These are phyloP conservation scores for Globisporangium paddicum DNA, from an alignment of 352 stramenopile genomes.

Conservation along the genomic window DNA sequence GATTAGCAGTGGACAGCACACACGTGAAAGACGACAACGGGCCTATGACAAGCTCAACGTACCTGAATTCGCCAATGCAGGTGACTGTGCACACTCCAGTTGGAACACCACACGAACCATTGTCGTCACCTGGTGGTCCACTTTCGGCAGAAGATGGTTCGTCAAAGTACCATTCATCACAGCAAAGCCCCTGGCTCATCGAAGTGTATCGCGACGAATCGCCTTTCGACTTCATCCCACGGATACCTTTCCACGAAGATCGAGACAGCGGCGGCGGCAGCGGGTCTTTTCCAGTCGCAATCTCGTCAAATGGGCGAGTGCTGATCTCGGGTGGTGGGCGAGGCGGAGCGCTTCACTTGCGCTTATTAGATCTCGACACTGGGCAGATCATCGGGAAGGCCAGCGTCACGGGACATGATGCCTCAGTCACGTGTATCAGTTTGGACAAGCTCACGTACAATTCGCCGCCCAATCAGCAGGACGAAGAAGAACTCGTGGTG, in stretches of 20 bases:
- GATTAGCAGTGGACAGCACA: background rate
- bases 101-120: background rate
- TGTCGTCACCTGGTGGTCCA: background rate
- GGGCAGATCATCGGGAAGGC: constrained; percentile 78
- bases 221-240: constrained; percentile 76
- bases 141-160: background rate
- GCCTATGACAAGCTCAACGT: background rate
- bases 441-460: constrained; percentile 59
- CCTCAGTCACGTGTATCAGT: constrained; percentile 64
- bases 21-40: background rate
- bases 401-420: constrained; percentile 71
- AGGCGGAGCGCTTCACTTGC: constrained; percentile 71
- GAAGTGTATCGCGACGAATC: constrained; percentile 66
- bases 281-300: constrained; percentile 45
- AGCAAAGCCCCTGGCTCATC: constrained; percentile 60
- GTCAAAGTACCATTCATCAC: background rate
- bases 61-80: background rate
- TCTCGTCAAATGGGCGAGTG: constrained; percentile 70
- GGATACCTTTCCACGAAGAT: constrained; percentile 70
- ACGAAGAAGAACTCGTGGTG: constrained; percentile 72
- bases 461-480: constrained; percentile 25
- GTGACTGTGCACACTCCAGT: background rate
- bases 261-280: constrained; percentile 16
- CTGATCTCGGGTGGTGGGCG: constrained; percentile 65
- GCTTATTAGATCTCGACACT: constrained; percentile 75